Evolutionary conservation across 2,329 filamentous ascomycete genomes (phyloP), one percentile per base, ranked within the genome.

Genomic region (Aureobasidium pullulans): DNA sequence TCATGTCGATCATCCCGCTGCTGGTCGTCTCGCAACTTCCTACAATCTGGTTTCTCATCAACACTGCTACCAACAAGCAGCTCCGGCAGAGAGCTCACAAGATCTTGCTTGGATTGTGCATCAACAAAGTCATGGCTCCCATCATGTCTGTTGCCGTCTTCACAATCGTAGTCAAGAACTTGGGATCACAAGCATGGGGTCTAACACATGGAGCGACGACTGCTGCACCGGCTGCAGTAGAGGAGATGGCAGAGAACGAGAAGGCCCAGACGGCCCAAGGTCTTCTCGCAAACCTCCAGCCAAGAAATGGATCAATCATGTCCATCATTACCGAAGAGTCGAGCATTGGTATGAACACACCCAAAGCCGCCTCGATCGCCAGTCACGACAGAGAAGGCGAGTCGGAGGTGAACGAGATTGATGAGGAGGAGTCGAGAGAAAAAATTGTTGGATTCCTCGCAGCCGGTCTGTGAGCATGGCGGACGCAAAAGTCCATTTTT

Each of bases 71-170:
- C 11, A 59, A 66, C 37, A 48, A 53, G 5, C 64, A 64, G 32
- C 62, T 66, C 6, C 58, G 61, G 10, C 57, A 61, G 28, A 57
- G 64, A 28, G 59, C 61, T 28, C 57, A 61, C 49, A 66, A 66
- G 60, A 60, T 66, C n/a, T 13, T 64, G 15, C 56, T 65, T 31
- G 65, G 65, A 3, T 63, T 64, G 31, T 44, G 43, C 13, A 66
- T 66, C 40, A 66, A 66, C 50, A 64, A 65, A 37, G 54, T 61
- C 36, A 61, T 66, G 40, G 54, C 52, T 4, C 65, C 65, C 3
- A 58, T 66, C 32, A 65, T 66, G 44, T 64, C 61, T 43, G 40
- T 66, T 9, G 47, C 54, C n/a, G 60, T 65, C 16, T 66, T 66
- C 40, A 66, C 64, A 19, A 65, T 63, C 16, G 65, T 66, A 4